Evolutionary conservation across 2,329 filamentous ascomycete species (phyloP).

Genomic region (Colletotrichum graminicola): DNA sequence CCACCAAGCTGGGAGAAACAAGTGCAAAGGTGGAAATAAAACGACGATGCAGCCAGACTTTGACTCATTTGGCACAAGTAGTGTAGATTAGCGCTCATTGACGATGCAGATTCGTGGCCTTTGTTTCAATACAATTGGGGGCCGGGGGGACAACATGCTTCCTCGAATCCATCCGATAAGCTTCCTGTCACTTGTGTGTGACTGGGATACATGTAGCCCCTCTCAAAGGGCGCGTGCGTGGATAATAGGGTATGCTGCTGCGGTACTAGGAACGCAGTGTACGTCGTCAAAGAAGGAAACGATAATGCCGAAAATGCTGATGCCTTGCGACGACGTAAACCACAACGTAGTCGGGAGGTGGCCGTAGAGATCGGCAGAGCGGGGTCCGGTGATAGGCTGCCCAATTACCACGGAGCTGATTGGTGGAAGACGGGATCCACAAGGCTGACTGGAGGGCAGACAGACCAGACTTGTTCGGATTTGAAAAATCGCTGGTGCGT

Average conservation of each 20-base stretch:
- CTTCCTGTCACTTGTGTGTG: slow-evolving; percentile 4
- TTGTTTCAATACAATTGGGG: neutral
- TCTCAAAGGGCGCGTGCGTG: neutral
- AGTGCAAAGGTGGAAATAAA: slow-evolving; percentile 33
- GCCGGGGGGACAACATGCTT: neutral
- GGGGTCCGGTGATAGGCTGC: slow-evolving; percentile 41
- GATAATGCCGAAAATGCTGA: slow-evolving; percentile 35
- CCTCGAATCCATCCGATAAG: neutral
- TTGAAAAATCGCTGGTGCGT: slow-evolving; percentile 25
- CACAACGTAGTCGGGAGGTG: slow-evolving; percentile 26
- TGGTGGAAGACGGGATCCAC: slow-evolving; percentile 20
- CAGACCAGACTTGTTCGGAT: neutral
- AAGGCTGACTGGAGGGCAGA: slow-evolving; percentile 41
- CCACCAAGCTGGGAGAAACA: slow-evolving; percentile 13
- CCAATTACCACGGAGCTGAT: slow-evolving; percentile 35
- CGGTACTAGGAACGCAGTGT: slow-evolving; percentile 5
- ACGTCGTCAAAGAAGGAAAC: neutral
- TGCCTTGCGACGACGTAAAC: slow-evolving; percentile 36
- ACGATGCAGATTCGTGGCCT: slow-evolving; percentile 38
- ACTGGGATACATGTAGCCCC: neutral
- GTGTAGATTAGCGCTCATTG: slow-evolving; percentile 4
- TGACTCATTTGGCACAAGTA: slow-evolving; percentile 1
- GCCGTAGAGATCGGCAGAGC: slow-evolving; percentile 30
- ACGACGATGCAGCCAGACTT: neutral
- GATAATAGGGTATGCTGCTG: neutral